Evolutionary conservation across 139 green algal genomes (phyloP).

Genomic region (Coelastrella sp.): DNA sequence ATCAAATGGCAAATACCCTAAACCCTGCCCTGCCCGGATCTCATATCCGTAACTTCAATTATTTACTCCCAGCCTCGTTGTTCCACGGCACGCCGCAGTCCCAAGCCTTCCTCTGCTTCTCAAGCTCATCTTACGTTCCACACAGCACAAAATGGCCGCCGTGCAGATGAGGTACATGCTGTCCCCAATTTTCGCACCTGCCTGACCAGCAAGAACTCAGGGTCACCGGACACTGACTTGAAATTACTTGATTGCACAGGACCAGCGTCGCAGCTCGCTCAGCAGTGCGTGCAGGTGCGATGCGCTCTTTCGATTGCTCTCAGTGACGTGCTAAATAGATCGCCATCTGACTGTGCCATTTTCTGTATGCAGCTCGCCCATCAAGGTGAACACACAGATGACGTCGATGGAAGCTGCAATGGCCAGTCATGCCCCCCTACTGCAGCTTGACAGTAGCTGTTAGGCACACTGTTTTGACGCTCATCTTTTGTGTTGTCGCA

Average conservation of each 20-base stretch:
- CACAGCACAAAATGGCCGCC: constrained; percentile 33
- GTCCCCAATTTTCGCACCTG: neutral
- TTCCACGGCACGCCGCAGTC: neutral
- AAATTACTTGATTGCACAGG: neutral
- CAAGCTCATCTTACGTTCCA: neutral
- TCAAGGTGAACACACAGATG: constrained; percentile 33
- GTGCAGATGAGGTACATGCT: constrained; percentile 34
- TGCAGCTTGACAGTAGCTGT: neutral
- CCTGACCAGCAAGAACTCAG: neutral
- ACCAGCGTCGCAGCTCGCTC: constrained; percentile 37
- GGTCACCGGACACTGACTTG: neutral
- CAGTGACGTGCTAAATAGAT: neutral
- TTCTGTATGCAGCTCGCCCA: constrained; percentile 38
- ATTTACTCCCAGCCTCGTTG: neutral
- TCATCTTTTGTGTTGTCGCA: constrained; percentile 31
- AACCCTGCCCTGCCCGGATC: neutral
- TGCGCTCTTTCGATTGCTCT: too few species aligned
- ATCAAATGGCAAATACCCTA: constrained; percentile 7
- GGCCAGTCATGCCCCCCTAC: neutral
- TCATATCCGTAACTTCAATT: neutral
- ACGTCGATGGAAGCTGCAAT: neutral
- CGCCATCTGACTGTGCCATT: neutral
- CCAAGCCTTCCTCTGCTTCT: neutral
- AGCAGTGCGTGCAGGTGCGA: constrained; percentile 36
- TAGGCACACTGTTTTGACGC: neutral